These are phyloP conservation scores for Blastocystis sp. DNA, from an alignment of 352 stramenopile genomes.

Conservation along the genomic window DNA sequence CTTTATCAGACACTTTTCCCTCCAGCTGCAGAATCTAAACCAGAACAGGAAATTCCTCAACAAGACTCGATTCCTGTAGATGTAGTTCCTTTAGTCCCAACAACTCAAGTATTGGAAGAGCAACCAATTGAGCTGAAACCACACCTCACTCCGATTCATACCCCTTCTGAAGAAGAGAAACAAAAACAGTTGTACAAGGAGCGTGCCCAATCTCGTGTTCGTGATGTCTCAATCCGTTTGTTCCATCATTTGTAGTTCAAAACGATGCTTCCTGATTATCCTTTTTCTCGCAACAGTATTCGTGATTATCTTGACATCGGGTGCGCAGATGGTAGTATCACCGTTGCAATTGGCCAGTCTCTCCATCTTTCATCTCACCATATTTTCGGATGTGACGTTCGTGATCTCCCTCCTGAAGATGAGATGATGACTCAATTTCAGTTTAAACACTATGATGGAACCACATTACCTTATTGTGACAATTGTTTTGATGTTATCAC, in stretches of 20 bases:
- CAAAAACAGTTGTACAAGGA: not conserved
- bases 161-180: not conserved
- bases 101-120: not conserved
- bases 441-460: constrained; percentile 60
- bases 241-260: not conserved
- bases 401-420: constrained; percentile 33
- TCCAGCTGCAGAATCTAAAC: not conserved
- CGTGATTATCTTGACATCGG: constrained; percentile 42
- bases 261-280: not conserved
- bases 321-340: constrained; percentile 50
- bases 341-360: constrained; percentile 6
- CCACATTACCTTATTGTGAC: constrained; percentile 33
- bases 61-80: not conserved
- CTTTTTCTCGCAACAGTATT: not conserved
- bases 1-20: constrained; percentile 17
- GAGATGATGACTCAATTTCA: constrained; percentile 5
- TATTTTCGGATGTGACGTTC: constrained; percentile 65
- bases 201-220: not conserved
- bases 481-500: constrained; percentile 46
- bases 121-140: not conserved
- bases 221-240: not conserved
- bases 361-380: not conserved
- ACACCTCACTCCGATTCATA: not conserved
- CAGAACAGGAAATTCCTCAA: not conserved
- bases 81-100: not conserved